Conservation (phyloP, 1,284 basidiomycete genomes). For the Puccinia coronata region DNA sequence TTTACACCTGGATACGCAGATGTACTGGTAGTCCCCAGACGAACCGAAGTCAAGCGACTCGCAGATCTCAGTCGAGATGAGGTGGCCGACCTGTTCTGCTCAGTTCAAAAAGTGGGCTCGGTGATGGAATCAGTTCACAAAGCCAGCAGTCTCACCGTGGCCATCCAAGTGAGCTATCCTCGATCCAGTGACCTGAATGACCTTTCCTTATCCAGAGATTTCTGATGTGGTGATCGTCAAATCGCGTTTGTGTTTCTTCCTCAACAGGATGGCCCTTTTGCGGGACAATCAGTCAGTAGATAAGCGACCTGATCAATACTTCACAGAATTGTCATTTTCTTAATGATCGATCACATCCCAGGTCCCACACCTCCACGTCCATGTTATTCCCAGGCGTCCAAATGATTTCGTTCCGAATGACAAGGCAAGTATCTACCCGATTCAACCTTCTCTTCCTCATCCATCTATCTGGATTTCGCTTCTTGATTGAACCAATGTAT, state of each 20-base stretch:
- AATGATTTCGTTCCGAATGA: constrained; percentile 57
- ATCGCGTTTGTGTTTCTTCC: background rate
- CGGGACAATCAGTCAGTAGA: constrained; percentile 45
- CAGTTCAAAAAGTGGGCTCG: constrained; percentile 54
- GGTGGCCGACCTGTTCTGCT: constrained; percentile 53
- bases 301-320: background rate
- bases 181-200: background rate
- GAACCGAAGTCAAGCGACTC: constrained; percentile 53
- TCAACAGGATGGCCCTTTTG: constrained; percentile 34
- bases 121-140: constrained; percentile 54
- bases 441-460: constrained; percentile 47
- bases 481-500: background rate
- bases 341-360: constrained; percentile 52
- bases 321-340: background rate
- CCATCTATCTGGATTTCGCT: background rate
- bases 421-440: constrained; percentile 52
- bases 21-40: constrained; percentile 55
- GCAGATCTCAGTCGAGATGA: constrained; percentile 52
- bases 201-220: background rate
- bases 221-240: background rate
- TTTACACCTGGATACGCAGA: background rate
- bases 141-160: constrained; percentile 55
- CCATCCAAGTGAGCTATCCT: constrained; percentile 55
- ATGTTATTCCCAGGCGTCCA: constrained; percentile 56
- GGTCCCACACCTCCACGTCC: constrained; percentile 57